These are phyloP conservation scores for Verruconis gallopava DNA, from an alignment of 2,329 filamentous ascomycete genomes.

Conservation along the genomic window DNA sequence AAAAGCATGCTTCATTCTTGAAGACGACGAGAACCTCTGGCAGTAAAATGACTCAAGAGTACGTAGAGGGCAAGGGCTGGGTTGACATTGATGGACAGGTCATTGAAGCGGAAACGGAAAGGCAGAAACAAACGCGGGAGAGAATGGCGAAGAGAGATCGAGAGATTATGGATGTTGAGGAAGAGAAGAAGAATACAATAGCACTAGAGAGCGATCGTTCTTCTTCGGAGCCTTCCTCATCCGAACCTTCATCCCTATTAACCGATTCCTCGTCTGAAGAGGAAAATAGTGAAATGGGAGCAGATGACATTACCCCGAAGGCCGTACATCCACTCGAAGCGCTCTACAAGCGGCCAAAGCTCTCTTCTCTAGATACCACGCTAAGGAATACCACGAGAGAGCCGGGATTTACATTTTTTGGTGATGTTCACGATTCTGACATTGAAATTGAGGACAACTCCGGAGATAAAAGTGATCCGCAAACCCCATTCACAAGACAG, in stretches of 20 bases:
- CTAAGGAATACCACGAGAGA: slow-evolving; percentile 31
- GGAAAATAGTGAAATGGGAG: slow-evolving; percentile 6
- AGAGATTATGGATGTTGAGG: slow-evolving; percentile 23
- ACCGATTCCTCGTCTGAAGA: neutral
- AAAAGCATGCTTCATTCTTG: slow-evolving; percentile 71
- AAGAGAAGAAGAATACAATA: slow-evolving; percentile 11
- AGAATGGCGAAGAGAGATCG: slow-evolving; percentile 11
- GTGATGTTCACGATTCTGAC: slow-evolving; percentile 19
- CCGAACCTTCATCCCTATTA: slow-evolving; percentile 10
- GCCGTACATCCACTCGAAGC: slow-evolving; percentile 77
- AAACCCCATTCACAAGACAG: slow-evolving; percentile 71
- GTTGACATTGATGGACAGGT: slow-evolving; percentile 66
- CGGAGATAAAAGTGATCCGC: slow-evolving; percentile 33
- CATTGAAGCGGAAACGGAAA: slow-evolving; percentile 43
- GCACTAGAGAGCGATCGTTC: neutral
- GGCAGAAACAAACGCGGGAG: slow-evolving; percentile 4
- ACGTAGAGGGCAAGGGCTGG: slow-evolving; percentile 80
- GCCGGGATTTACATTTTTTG: slow-evolving; percentile 71
- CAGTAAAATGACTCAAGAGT: slow-evolving; percentile 44
- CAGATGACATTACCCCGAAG: slow-evolving; percentile 15
- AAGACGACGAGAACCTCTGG: slow-evolving; percentile 39
- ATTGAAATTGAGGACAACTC: slow-evolving; percentile 30
- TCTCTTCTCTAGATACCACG: slow-evolving; percentile 19
- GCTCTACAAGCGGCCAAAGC: slow-evolving; percentile 62
- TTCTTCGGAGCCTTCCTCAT: slow-evolving; percentile 10